Base-by-base conservation (phyloP, 352 stramenopile species). In the Phytopythium ostracodes region DNA sequence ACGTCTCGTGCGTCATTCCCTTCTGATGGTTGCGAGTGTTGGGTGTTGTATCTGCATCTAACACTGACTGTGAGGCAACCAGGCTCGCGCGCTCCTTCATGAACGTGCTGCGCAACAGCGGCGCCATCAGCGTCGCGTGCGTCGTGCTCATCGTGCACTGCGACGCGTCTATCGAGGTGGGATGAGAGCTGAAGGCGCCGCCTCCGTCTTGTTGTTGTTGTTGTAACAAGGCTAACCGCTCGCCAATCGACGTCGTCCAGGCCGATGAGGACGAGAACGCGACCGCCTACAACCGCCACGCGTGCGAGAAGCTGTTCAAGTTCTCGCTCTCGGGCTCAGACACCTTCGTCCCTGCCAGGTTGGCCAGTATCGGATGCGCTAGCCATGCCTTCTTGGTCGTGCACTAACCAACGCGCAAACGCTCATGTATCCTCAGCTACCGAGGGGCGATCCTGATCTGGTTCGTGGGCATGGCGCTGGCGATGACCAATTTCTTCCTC, bases 91-190 rank as follows among this genome's bases (percentile, higher is more conserved):
- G 87, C 14, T 92, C 85, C 0, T 89, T 94, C 25, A 86, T 87
- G 64, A 94, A 85, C 59, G 85, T 91, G 2, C 58, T 94, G 27
- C 79, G 83, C 61, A 96, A 94, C 58, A 95, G 86, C 49, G 84
- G 84, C 15, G 86, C 81, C 22, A 88, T 93, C 49, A 93, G 86
- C 51, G 69, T 95, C 31, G 84, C 84, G 2, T 95, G 86, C 65
- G 85, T 92, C 22, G 84, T 79, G 24, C 70, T 95, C 22, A 92
- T 95, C 52, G 64, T 93, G 4, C 86, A 95, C 56, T 95, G 86
- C 56, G 86, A 95, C 31, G 77, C 74, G 15, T 81, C 80, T 8
- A 80, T 79, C 35, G 75, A 85, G 35, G 76, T 79, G 55, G 9
- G 47, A 22, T 12, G 7, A 49, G 40, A 49, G 18, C 10, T 12